Conservation (phyloP, 129 eudicot species). For the Chrysanthemum lavandulifolium region DNA sequence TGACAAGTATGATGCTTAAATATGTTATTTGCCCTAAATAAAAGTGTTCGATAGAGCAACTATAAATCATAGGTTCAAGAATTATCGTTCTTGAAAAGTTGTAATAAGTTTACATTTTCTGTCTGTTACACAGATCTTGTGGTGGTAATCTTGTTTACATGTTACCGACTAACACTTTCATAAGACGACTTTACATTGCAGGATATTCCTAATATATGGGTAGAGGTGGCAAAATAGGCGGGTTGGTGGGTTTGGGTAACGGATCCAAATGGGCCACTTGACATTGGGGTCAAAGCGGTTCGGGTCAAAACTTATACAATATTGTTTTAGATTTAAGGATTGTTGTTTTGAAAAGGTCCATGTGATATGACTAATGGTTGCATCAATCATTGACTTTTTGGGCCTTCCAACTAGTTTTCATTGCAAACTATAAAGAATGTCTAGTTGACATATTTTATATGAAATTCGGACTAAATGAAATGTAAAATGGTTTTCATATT, state of each 20-base stretch:
- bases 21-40: too few species aligned
- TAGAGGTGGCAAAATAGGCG: background rate
- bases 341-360: background rate
- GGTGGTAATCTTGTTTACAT: background rate
- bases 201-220: background rate
- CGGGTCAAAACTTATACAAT: background rate
- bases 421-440: background rate
- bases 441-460: background rate
- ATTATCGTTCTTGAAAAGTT: too few species aligned
- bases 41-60: too few species aligned
- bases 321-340: background rate
- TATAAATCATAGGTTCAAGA: too few species aligned
- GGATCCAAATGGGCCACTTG: background rate
- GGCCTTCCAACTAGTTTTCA: background rate
- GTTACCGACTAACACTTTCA: background rate
- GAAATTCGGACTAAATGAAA: background rate
- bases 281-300: too few species aligned
- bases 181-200: background rate
- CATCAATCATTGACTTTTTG: background rate
- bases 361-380: background rate
- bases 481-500: background rate
- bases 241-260: too few species aligned
- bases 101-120: background rate
- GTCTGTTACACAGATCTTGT: background rate
- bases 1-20: too few species aligned